Evolutionary conservation across 208 protist species (phyloP).

Genomic region (Phytomonas sp.): DNA sequence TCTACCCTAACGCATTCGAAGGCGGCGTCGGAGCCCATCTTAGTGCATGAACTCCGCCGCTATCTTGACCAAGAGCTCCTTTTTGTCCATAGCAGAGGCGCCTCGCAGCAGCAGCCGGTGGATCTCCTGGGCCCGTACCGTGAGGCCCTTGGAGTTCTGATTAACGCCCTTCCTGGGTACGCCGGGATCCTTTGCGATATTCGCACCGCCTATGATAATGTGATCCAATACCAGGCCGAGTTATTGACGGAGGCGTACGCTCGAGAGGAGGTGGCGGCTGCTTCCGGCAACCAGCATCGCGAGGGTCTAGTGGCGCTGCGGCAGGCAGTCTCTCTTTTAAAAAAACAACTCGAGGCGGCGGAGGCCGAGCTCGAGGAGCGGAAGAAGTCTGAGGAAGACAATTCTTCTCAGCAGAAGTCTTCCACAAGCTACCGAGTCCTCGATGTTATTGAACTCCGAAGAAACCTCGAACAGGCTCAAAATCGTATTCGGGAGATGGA

Average conservation of each 20-base stretch:
- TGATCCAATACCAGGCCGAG: constrained; percentile 66
- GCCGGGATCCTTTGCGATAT: constrained; percentile 59
- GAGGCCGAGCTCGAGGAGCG: constrained; percentile 20
- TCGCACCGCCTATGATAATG: constrained; percentile 67
- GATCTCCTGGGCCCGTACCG: constrained; percentile 64
- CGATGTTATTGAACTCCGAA: constrained; percentile 17
- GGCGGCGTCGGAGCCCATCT: background rate
- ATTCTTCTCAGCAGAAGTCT: too few species aligned
- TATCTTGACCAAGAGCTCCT: constrained; percentile 38
- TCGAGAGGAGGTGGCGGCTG: constrained; percentile 11
- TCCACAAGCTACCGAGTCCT: too few species aligned
- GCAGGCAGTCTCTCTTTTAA: constrained; percentile 24
- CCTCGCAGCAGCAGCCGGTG: constrained; percentile 16
- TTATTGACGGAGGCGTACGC: constrained; percentile 43
- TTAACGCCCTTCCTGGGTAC: constrained; percentile 64
- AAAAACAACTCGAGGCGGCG: constrained; percentile 28
- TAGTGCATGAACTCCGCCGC: constrained; percentile 17
- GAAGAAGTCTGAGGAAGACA: constrained; percentile 13
- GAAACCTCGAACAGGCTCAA: constrained; percentile 28
- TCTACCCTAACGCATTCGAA: constrained; percentile 7
- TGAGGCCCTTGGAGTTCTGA: constrained; percentile 60
- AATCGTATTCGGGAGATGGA: constrained; percentile 38
- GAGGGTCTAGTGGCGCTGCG: constrained; percentile 25
- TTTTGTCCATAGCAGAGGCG: constrained; percentile 13
- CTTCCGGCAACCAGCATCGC: constrained; percentile 16